phyloP scores from a whole-genome alignment of 192 early-diverging fungal genomes.

The Podila epicladia region DNA sequence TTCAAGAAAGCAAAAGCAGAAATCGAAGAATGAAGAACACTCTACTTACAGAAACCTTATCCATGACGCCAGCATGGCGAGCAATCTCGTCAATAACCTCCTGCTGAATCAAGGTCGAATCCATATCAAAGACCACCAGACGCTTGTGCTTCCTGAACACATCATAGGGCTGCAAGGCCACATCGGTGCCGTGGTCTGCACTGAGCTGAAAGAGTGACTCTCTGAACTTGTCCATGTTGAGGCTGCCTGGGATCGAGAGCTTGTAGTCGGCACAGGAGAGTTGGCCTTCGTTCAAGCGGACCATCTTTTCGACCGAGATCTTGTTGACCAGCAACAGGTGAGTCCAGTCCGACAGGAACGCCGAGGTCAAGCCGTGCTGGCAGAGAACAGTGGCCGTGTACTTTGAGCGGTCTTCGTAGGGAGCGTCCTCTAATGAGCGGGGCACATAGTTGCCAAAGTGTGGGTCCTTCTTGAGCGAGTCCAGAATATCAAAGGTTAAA shows the following conservation, averaged over 20 bases:
- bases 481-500: constrained; percentile 83
- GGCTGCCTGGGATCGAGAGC: constrained; percentile 77
- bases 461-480: constrained; percentile 56
- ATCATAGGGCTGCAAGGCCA: constrained; percentile 89
- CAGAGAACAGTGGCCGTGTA: constrained; percentile 90
- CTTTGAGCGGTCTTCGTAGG: constrained; percentile 84
- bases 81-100: constrained; percentile 99
- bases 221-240: constrained; percentile 75
- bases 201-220: constrained; percentile 78
- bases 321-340: constrained; percentile 75
- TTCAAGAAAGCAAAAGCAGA: neutral
- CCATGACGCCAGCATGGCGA: constrained; percentile 87
- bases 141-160: constrained; percentile 91
- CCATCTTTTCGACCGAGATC: constrained; percentile 91
- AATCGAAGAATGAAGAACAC: too few species aligned
- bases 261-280: constrained; percentile 85
- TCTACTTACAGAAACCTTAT: constrained; percentile 82
- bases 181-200: constrained; percentile 76
- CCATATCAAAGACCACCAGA: constrained; percentile 99
- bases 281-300: constrained; percentile 74
- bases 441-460: constrained; percentile 52
- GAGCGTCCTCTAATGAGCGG: constrained; percentile 80
- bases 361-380: constrained; percentile 78
- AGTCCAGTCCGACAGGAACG: constrained; percentile 86
- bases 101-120: constrained; percentile 97